These are phyloP conservation scores for Lentinula guzmanii DNA, from an alignment of 768 basidiomycete species.

Conservation along the genomic window DNA sequence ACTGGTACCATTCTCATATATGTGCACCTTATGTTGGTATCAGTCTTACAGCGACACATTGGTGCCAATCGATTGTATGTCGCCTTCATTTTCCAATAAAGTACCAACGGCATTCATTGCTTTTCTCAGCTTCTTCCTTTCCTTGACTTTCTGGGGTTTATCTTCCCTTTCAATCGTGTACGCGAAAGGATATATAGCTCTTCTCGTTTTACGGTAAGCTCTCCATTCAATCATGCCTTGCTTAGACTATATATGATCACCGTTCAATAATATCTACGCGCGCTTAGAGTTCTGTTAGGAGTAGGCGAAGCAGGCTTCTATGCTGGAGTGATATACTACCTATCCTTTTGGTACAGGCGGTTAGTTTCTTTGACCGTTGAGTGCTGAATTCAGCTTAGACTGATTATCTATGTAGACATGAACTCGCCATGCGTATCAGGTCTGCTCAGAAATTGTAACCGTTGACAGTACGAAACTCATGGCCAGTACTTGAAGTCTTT, in stretches of 20 bases:
- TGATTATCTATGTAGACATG: slow-evolving; percentile 23
- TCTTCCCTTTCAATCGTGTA: slow-evolving; percentile 48
- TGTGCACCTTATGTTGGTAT: not conserved
- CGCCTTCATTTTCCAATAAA: not conserved
- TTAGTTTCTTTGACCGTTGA: not conserved
- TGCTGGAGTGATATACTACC: slow-evolving; percentile 55
- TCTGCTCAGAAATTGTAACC: slow-evolving; percentile 10
- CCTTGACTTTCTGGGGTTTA: slow-evolving; percentile 49
- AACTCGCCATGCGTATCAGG: slow-evolving; percentile 47
- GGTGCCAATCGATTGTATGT: slow-evolving; percentile 53
- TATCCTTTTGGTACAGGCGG: slow-evolving; percentile 50
- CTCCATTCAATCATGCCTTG: no score
- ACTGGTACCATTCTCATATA: not conserved
- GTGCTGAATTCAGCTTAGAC: no score
- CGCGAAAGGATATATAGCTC: slow-evolving; percentile 44
- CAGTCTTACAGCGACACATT: slow-evolving; percentile 50
- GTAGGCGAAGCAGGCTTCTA: slow-evolving; percentile 60
- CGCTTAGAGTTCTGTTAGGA: slow-evolving; percentile 41
- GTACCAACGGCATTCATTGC: not conserved
- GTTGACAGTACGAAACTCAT: not conserved
- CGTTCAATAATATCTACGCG: no score
- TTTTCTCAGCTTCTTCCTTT: slow-evolving; percentile 43
- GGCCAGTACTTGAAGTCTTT: slow-evolving; percentile 26
- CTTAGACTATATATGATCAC: no score
- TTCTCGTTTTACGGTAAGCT: slow-evolving; percentile 34